Percentiles rank a stretch among this genome's conserved stretches.
These are phyloP conservation scores for Tetrapisispora pingtungensis DNA, from an alignment of 805 yeast species.

Conservation along the genomic window DNA sequence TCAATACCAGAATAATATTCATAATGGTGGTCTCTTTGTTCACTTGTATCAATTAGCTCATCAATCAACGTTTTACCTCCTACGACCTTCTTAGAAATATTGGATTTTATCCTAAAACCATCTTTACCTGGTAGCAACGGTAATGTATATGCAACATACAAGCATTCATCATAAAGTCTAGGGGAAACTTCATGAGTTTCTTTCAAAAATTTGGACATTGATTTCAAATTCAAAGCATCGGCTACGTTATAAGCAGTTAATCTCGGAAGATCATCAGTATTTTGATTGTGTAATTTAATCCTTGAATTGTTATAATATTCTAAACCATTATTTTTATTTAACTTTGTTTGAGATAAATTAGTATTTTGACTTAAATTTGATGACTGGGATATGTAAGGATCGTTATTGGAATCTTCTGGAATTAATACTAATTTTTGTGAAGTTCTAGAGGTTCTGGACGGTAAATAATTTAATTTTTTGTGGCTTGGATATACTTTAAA, in stretches of 20 bases:
- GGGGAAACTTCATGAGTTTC: slow-evolving; percentile 76
- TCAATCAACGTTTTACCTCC: slow-evolving; percentile 50
- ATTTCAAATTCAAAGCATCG: slow-evolving; percentile 62
- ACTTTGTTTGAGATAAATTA: not conserved
- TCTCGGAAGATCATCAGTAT: slow-evolving; percentile 48
- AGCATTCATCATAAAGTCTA: slow-evolving; percentile 81
- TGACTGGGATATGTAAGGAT: not conserved
- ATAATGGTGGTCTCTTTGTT: slow-evolving; percentile 82
- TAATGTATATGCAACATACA: slow-evolving; percentile 79
- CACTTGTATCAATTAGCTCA: slow-evolving; percentile 65
- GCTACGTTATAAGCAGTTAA: slow-evolving; percentile 89
- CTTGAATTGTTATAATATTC: not conserved
- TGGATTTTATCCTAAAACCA: slow-evolving; percentile 67
- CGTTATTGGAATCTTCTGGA: slow-evolving; percentile 39
- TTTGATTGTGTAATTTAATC: not conserved
- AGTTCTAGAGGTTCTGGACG: slow-evolving; percentile 71
- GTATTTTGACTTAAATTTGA: not conserved
- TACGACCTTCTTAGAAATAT: slow-evolving; percentile 33
- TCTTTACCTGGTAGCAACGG: slow-evolving; percentile 80
- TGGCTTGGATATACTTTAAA: slow-evolving; percentile 11
- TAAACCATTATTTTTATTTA: not conserved
- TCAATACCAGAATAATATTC: slow-evolving; percentile 78
- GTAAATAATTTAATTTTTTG: slow-evolving; percentile 23
- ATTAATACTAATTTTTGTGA: slow-evolving; percentile 80
- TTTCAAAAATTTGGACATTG: slow-evolving; percentile 53